Base-by-base conservation (phyloP, 495 filamentous ascomycete genomes). In the Entonaema liquescens region DNA sequence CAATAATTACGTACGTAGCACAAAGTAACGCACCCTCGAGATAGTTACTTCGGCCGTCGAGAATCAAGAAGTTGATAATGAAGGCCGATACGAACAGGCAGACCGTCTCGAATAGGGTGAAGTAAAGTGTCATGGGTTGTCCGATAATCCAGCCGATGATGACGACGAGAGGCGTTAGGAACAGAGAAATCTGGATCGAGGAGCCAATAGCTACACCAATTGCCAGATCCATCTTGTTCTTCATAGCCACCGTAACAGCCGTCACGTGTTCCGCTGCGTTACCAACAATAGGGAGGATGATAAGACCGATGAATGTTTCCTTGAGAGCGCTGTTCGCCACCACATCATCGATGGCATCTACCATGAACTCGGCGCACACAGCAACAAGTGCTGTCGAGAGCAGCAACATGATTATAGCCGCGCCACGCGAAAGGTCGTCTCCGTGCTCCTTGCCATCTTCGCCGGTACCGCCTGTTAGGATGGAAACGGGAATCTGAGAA, bases 141-240 rank as follows among this genome's bases (percentile, higher is more conserved):
- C 84, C 82, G 83, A 97, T 86, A 62, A 86, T 88, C 94, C 93
- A 97, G 11, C 93, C 94, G n/a, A 97, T 85, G 11, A 97, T 88
- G 25, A 97, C 93, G 42, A 96, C 88, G 60, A 97, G 81, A 0
- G 94, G 94, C 2, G 94, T 97, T 47, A 97, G 85, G 79, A 97
- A 97, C 59, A 97, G 86, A 23, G 94, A 92, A 82, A 91, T 90
- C 79, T 97, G 94, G 75, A 97, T 96, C 69, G 90, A 93, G 54
- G 88, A 91, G 13, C 94, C 94, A 19, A 97, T 89, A 4, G 93
- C 93, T 26, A 97, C 92, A 72, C 92, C 93, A 68, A 97, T 96
- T 0, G 94, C 90, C 28, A 97, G 83, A 82, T 97, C 93, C 93
- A 97, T 96, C 83, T 97, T 97, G 81, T 97, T 97, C 84, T 97